Conservation (phyloP, 257 asterid genomes). For the Ballota nigra region DNA sequence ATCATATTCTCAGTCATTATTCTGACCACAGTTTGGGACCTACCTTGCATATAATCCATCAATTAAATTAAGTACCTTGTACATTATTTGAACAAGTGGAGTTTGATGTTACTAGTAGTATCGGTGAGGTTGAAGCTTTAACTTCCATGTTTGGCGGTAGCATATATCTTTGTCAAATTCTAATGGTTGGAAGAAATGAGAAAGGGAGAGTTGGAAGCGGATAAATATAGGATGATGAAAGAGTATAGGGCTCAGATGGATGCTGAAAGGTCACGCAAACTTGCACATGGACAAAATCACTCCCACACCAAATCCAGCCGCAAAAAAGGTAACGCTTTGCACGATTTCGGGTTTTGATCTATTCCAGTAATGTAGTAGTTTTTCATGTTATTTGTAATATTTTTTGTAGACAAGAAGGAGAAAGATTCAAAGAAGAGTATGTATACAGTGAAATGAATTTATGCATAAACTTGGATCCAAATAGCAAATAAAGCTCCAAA, state of each 20-base stretch:
- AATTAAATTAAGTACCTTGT: neutral
- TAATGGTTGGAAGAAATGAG: constrained; percentile 73
- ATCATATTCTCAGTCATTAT: neutral
- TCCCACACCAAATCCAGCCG: constrained; percentile 65
- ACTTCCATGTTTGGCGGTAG: neutral
- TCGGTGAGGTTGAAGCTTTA: constrained; percentile 16
- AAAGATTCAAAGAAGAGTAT: too few species aligned
- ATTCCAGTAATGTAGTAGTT: constrained; percentile 6
- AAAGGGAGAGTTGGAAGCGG: constrained; percentile 98
- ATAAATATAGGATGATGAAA: constrained; percentile 95
- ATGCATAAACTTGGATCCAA: too few species aligned
- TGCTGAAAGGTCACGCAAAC: constrained; percentile 88
- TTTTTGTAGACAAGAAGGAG: constrained; percentile 73
- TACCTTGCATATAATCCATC: neutral
- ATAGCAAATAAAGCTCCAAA: too few species aligned
- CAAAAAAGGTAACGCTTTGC: constrained; percentile 55
- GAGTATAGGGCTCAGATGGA: constrained; percentile 98
- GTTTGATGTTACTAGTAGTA: neutral
- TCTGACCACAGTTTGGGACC: neutral
- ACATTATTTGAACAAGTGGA: neutral
- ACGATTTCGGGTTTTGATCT: neutral
- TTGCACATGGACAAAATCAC: constrained; percentile 84
- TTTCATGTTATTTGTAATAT: constrained; percentile 8
- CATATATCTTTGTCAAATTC: constrained; percentile 12
- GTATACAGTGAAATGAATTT: too few species aligned